Percentiles rank a stretch among this genome's conserved stretches.
Conservation (phyloP, 768 basidiomycete genomes). For the Lactarius pseudohatsudake region DNA sequence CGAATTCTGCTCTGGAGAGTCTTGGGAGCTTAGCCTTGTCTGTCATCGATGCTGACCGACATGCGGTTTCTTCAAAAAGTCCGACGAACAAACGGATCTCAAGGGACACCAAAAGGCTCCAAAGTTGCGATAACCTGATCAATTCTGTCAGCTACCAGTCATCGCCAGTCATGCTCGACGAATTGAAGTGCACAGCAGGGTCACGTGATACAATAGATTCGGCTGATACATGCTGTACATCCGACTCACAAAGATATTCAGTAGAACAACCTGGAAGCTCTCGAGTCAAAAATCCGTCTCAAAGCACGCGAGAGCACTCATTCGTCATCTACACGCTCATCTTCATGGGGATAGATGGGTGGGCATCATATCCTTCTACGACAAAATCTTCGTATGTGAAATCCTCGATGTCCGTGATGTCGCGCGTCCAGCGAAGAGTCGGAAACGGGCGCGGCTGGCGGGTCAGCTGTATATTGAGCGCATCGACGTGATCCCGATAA, state of each 20-base stretch:
- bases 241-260: neutral
- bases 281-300: conserved; percentile 2
- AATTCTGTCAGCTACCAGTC: conserved; percentile 3
- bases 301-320: conserved; percentile 33
- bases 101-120: neutral
- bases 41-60: neutral
- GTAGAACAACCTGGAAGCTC: neutral
- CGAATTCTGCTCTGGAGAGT: neutral
- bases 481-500: conserved; percentile 87
- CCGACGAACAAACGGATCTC: neutral
- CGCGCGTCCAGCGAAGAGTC: conserved; percentile 68
- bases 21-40: neutral
- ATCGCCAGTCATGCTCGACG: neutral
- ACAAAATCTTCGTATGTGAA: conserved; percentile 79
- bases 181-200: neutral
- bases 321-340: conserved; percentile 68
- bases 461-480: conserved; percentile 78
- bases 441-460: conserved; percentile 83
- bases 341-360: conserved; percentile 88
- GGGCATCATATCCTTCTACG: conserved; percentile 83
- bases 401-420: conserved; percentile 72
- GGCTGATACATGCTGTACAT: conserved; percentile 2
- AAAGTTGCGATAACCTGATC: neutral
- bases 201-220: conserved; percentile 16
- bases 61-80: neutral